These are phyloP conservation scores for Diaporthe helianthi DNA, from an alignment of 2,329 filamentous ascomycete species.

Conservation along the genomic window DNA sequence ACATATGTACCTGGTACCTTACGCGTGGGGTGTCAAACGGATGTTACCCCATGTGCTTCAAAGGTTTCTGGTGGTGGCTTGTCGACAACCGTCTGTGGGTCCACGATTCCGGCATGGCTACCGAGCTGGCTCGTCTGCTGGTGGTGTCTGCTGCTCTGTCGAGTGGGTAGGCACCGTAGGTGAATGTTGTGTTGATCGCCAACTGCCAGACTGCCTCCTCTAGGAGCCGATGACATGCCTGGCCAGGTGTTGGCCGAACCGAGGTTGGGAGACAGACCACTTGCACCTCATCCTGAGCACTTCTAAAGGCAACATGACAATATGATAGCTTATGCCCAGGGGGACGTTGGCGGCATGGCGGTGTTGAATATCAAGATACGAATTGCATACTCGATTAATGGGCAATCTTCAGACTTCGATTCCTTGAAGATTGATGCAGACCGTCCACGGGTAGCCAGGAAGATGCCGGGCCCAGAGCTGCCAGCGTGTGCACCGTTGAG, in stretches of 20 bases:
- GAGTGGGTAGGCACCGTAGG: background rate
- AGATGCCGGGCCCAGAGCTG: constrained; percentile 31
- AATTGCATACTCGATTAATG: constrained; percentile 15
- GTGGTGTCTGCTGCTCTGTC: background rate
- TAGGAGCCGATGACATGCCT: background rate
- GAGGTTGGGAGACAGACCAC: background rate
- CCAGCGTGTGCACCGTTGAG: constrained; percentile 16
- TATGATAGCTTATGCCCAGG: background rate
- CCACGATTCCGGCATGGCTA: constrained; percentile 20
- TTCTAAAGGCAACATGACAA: too few relatives aligned
- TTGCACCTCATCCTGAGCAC: background rate
- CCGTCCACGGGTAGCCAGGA: constrained; percentile 29
- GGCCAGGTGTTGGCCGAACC: background rate
- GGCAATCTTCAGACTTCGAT: constrained; percentile 18
- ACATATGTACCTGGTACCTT: too few relatives aligned
- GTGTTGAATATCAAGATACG: constrained; percentile 16
- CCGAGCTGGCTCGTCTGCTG: constrained; percentile 10
- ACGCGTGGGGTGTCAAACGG: constrained; percentile 30
- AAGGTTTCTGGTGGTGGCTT: constrained; percentile 12
- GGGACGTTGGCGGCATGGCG: background rate
- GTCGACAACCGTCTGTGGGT: constrained; percentile 16
- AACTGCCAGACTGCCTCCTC: background rate
- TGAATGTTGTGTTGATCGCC: constrained; percentile 6
- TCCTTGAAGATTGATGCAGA: constrained; percentile 28
- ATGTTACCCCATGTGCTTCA: constrained; percentile 16